These are phyloP conservation scores for Rhizopus arrhizus DNA, from an alignment of 371 early-diverging fungal genomes.

Conservation along the genomic window DNA sequence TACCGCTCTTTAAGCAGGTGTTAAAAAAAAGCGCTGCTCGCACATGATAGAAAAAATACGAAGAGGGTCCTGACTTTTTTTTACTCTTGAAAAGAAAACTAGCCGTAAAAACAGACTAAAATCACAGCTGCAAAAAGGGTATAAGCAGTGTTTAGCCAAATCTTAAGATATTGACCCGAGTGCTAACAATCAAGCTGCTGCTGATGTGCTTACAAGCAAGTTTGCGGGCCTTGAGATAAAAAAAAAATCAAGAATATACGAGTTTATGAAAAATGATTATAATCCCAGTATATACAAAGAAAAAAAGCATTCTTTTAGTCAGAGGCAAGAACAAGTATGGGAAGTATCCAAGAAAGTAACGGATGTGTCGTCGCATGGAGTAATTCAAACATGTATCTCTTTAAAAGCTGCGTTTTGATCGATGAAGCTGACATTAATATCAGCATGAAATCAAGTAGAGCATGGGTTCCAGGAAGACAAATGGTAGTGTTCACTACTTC, in stretches of 20 bases:
- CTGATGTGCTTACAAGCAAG: slow-evolving; percentile 6
- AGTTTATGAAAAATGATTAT: background rate
- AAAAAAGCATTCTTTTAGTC: background rate
- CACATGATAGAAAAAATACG: background rate
- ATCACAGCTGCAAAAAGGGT: background rate
- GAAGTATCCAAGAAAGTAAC: background rate
- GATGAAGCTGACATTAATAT: slow-evolving; percentile 14
- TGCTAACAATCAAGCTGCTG: slow-evolving; percentile 5
- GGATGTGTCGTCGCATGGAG: background rate
- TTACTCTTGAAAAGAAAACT: slow-evolving; percentile 9
- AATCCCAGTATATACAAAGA: background rate
- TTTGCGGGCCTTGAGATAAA: slow-evolving; percentile 12
- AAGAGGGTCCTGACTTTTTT: background rate
- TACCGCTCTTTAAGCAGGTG: background rate
- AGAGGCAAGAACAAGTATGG: background rate
- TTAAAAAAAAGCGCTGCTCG: background rate
- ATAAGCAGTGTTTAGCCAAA: slow-evolving; percentile 10
- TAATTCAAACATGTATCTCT: background rate
- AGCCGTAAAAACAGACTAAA: slow-evolving; percentile 9
- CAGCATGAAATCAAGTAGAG: slow-evolving; percentile 6
- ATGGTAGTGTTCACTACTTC: background rate
- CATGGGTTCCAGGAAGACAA: slow-evolving; percentile 5
- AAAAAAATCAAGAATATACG: slow-evolving; percentile 12
- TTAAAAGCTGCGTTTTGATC: background rate
- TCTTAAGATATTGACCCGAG: slow-evolving; percentile 7